Evolutionary conservation across 257 asterid genomes (phyloP), one percentile per base, ranked within the genome.

Genomic region (Rauvolfia tetraphylla): DNA sequence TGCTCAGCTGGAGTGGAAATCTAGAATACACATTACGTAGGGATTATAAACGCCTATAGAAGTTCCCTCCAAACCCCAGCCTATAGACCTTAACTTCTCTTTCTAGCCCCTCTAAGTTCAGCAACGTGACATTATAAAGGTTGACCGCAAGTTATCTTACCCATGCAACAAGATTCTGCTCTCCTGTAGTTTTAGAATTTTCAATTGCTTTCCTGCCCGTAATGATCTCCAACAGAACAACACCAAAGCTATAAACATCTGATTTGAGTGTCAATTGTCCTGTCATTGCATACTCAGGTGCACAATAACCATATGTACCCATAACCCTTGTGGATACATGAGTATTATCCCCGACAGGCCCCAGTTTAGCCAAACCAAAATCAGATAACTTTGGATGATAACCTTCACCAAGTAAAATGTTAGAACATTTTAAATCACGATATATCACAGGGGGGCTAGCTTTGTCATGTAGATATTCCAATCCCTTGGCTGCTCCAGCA

Each of bases 221-320:
- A 67, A 95, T 89, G 57, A 95, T 89, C 86, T 93, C 99, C 56
- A 93, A 84, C 82, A 91, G 98, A 68, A 95, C 98, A 23, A 95
- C 98, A 0, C 99, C 99, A 34, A 95, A 93, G 82, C 99, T 95
- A 63, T 95, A 95, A 38, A 95, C 96, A 66, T 95, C 98, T 4
- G 97, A 95, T 81, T 95, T 95, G 73, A 93, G 86, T 59, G 97
- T 93, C 78, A 95, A 82, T 76, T 93, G 99, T 73, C 98, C 99
- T 0, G 99, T 93, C 96, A 89, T 89, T n/a, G 99, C 98, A 81
- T 95, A 95, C 81, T 95, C 99, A 1, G 99, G 99, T 9, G 99
- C 99, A 66, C 99, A 95, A 74, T 93, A 95, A 58, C 99, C 98
- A 7, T 91, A 95, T 1, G 99, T 95, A 15, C 99, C 99, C 99